Percentiles rank a stretch among this genome's conserved stretches.
These are phyloP conservation scores for Persicaria maculosa DNA, from an alignment of 148 eudicot species.

Conservation along the genomic window DNA sequence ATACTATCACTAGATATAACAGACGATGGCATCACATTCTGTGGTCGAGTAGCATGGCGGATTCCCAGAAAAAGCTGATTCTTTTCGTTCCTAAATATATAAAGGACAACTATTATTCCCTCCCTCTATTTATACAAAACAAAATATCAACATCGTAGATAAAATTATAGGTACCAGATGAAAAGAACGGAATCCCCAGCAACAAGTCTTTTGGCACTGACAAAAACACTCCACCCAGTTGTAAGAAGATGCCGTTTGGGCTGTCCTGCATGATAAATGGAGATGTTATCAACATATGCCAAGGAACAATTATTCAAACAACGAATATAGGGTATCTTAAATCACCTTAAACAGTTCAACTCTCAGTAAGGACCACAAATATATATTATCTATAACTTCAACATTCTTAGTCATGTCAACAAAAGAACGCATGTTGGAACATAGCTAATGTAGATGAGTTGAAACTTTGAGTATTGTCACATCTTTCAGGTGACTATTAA, in stretches of 20 bases:
- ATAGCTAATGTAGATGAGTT: background rate
- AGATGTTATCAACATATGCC: conserved; percentile 8
- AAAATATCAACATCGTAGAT: background rate
- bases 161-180: conserved; percentile 51
- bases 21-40: conserved; percentile 75
- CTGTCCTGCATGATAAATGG: conserved; percentile 63
- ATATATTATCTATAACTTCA: background rate
- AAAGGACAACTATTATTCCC: conserved; percentile 4
- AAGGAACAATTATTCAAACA: background rate
- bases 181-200: conserved; percentile 99
- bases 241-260: conserved; percentile 98
- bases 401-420: background rate
- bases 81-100: conserved; percentile 50
- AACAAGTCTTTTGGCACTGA: conserved; percentile 98
- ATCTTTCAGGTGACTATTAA: background rate
- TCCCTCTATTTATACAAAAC: background rate
- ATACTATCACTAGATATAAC: conserved; percentile 79
- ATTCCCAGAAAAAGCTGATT: conserved; percentile 69
- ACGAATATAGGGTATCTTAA: background rate
- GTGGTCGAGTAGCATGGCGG: conserved; percentile 72
- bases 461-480: background rate
- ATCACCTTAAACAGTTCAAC: background rate
- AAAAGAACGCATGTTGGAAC: background rate
- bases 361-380: background rate
- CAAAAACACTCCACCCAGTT: conserved; percentile 99